Base-by-base conservation (phyloP, 768 basidiomycete genomes). In the Pleurotus pulmonarius region DNA sequence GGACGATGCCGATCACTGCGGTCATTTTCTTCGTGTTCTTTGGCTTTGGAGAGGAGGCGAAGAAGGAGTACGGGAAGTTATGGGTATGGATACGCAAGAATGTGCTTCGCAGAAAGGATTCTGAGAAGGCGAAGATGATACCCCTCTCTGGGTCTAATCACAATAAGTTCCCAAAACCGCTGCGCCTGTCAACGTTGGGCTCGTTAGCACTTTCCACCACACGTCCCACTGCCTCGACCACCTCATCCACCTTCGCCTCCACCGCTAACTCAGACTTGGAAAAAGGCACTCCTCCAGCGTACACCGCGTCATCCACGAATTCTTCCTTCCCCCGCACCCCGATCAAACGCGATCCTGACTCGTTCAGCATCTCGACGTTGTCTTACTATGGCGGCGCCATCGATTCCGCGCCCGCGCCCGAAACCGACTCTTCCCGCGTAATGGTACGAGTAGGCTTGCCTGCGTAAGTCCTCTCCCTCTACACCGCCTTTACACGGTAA, bases 11-110 rank as follows among this genome's bases (percentile, higher is more conserved):
- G 0, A 34, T 34, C 29, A 26, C 26, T 5, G 26, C 26, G 26
- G 51, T 79, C 43, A 39, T 83, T 7, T 85, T 85, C 68, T 81
- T 86, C 65, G 64, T 68, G 4, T 76, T 85, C 67, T 87, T 86
- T 61, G 77, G 74, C 0, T 77, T 80, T 34, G 76, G 75, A 0
- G 70, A 69, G 49, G 86, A 84, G 37, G 77, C 81, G 0, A 60
- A 68, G 46, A 69, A 68, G 45, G 74, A 80, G 37, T 83, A 85
- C 59, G 2, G 11, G 5, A 40, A 16, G n/a, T 25, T 46, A 5
- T 26, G n/a, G 20, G 18, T n/a, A 9, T 20, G 54, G 49, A 37
- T 49, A 8, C 51, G 51, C 26, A 20, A 9, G 5, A 52, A 52
- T 1, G 11, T 52, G 1, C 25, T 52, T 11, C 38, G 51, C 1